Conservation (phyloP, 106 monocot species). For the Apostasia shenzhenica region DNA sequence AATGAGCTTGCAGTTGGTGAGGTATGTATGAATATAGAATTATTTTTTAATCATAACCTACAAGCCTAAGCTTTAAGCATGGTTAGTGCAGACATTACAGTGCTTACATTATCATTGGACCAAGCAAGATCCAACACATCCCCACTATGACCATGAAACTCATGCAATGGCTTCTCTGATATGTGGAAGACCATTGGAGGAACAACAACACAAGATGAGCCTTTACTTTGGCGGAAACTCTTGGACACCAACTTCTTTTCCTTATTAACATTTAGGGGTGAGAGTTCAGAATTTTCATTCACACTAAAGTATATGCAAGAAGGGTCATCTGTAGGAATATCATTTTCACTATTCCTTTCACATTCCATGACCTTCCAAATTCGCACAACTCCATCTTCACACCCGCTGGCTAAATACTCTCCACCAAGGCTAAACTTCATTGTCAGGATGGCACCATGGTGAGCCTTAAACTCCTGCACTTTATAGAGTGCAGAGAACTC, state of each 20-base stretch:
- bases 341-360: conserved; percentile 11
- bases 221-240: conserved; percentile 10
- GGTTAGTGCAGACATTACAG: no score
- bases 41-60: no score
- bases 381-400: conserved; percentile 69
- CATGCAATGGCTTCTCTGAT: conserved; percentile 54
- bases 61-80: no score
- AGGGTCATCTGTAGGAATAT: conserved; percentile 32
- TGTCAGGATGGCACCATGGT: conserved; percentile 53
- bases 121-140: conserved; percentile 77
- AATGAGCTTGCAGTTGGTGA: no score
- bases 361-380: conserved; percentile 50
- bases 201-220: conserved; percentile 57
- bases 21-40: no score
- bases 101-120: conserved; percentile 55
- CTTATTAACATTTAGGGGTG: conserved; percentile 13
- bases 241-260: conserved; percentile 22
- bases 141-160: conserved; percentile 60
- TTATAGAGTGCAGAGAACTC: conserved; percentile 66
- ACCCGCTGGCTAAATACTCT: conserved; percentile 61
- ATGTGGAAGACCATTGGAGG: conserved; percentile 46
- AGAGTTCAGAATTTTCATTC: conserved; percentile 26
- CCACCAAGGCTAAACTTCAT: conserved; percentile 79
- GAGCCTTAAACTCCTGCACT: conserved; percentile 61
- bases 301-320: conserved; percentile 44